Evolutionary conservation across 345 rosid species (phyloP).

Genomic region (Eucalyptus polybractea): DNA sequence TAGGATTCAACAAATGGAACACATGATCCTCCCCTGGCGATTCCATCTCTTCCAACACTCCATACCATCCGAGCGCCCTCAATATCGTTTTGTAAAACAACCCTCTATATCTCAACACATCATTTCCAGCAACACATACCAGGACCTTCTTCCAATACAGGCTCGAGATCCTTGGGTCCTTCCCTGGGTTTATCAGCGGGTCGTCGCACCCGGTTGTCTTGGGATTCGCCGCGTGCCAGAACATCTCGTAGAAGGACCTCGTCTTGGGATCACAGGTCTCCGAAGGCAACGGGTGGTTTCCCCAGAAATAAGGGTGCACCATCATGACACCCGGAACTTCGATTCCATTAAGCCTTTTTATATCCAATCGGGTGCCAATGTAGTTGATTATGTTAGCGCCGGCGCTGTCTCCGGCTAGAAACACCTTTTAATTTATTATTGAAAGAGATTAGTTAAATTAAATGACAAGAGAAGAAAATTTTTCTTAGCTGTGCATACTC

Average conservation of each 20-base stretch:
- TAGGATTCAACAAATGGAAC: not conserved
- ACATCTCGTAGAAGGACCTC: not conserved
- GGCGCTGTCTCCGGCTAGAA: not conserved
- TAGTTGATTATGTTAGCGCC: not conserved
- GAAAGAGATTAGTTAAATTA: too few relatives aligned
- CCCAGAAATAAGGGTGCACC: not conserved
- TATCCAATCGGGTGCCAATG: not conserved
- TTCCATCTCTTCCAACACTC: not conserved
- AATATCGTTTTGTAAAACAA: not conserved
- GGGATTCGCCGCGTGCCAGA: not conserved
- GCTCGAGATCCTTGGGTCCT: not conserved
- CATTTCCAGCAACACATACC: not conserved
- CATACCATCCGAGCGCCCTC: not conserved
- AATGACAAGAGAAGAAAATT: not conserved
- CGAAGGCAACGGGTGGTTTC: not conserved
- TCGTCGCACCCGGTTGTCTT: not conserved
- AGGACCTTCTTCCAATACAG: not conserved
- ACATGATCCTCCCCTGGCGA: not conserved
- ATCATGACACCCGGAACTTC: not conserved
- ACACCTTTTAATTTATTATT: not conserved
- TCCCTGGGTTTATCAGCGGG: not conserved
- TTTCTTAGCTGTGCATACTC: not conserved
- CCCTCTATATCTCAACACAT: not conserved
- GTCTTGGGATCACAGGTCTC: not conserved
- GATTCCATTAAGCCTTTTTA: not conserved